Base-by-base conservation (phyloP, 2,329 filamentous ascomycete genomes). In the Neurospora sp. region DNA sequence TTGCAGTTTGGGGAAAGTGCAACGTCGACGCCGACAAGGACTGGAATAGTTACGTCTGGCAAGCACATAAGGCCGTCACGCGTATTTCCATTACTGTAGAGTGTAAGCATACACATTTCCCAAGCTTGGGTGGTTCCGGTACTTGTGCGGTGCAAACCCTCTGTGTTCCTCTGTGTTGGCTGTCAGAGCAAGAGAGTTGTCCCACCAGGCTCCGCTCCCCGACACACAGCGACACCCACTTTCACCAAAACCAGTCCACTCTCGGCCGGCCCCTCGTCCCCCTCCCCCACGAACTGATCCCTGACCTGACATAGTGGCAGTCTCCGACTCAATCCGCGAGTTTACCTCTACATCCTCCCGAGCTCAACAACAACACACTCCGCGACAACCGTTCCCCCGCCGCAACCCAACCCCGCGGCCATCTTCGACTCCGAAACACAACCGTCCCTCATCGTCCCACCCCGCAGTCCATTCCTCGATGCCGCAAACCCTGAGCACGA, bases 401-500 rank as follows among this genome's bases (percentile, higher is more conserved):
- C 52, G 52, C 52, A 33, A 62, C 23, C 52, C 52, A 62, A 33
- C 52, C 52, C 28, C 52, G 52, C 52, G 52, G 52, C 8, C 2
- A 10, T 62, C 28, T 17, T 36, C 23, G 28, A 62, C 23, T 3
- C 12, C 23, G 52, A 62, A 33, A 33, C 52, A 62, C 1, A 33
- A 15, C 3, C 52, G 3, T 8, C 15, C 52, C 52, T 33, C 52
- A 17, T 62, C 52, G 52, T 17, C 52, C 52, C 23, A 62, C 72
- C 68, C 69, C 71, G 66, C 71, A 70, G 69, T 67, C 74, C 71
- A 73, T 69, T 38, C 74, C 77, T 80, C 79, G 74, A 92, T 92
- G 90, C 89, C 90, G 75, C 90, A 93, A 81, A 86, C 86, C 78
- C 85, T 94, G 72, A 89, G 86, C 78, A 89, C 93, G 78, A 98